These are phyloP conservation scores for Roridomyces roridus DNA, from an alignment of 768 basidiomycete species.

Conservation along the genomic window DNA sequence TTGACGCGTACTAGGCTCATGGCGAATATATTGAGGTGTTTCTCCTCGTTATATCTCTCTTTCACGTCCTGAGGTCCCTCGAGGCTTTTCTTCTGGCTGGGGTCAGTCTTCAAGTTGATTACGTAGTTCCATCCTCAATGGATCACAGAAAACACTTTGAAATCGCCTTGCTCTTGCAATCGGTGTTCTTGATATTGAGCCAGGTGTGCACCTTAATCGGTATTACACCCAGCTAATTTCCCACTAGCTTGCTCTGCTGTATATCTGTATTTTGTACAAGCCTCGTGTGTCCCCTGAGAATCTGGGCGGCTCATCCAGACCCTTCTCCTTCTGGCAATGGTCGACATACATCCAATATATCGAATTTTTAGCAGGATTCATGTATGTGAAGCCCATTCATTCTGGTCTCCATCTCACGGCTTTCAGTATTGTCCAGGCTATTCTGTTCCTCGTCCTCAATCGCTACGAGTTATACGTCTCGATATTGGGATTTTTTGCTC, in stretches of 20 bases:
- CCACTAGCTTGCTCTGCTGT: conserved; percentile 72
- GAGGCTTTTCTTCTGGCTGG: conserved; percentile 91
- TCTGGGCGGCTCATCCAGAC: conserved; percentile 64
- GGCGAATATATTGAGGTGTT: conserved; percentile 88
- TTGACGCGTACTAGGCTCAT: conserved; percentile 56
- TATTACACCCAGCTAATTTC: conserved; percentile 17
- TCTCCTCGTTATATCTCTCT: too few relatives aligned
- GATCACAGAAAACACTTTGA: conserved; percentile 69
- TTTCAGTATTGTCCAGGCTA: conserved; percentile 66
- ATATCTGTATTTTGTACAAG: conserved; percentile 80
- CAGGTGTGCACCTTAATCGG: conserved; percentile 56
- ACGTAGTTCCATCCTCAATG: conserved; percentile 1
- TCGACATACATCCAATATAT: conserved; percentile 76
- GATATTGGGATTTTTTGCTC: conserved; percentile 74
- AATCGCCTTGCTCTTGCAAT: conserved; percentile 77
- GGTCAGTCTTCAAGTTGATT: conserved; percentile 40
- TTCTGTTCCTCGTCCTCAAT: conserved; percentile 77
- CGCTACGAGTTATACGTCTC: conserved; percentile 64
- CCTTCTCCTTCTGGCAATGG: conserved; percentile 89
- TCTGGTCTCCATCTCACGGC: conserved; percentile 30
- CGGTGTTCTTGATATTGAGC: conserved; percentile 82
- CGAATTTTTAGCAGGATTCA: conserved; percentile 80
- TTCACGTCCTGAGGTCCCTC: too few relatives aligned
- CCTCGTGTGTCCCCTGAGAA: conserved; percentile 66
- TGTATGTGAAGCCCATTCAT: conserved; percentile 50